Percentiles rank a stretch among this genome's conserved stretches.
Conservation (phyloP, 495 filamentous ascomycete species). For the Oleoguttula mirabilis region DNA sequence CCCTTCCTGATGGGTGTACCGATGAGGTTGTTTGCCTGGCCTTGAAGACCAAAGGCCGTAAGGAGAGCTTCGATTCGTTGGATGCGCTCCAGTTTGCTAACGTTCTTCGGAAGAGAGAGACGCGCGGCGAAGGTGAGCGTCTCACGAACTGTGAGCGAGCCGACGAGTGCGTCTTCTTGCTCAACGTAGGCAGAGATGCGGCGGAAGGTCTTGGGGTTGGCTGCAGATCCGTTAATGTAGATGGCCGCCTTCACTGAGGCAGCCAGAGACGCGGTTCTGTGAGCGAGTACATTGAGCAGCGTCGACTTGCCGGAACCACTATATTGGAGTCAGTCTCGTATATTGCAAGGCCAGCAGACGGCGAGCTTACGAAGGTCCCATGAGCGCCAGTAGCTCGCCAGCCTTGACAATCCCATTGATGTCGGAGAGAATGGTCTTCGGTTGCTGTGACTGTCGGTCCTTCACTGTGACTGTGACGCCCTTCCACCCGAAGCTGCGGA, state of each 20-base stretch:
- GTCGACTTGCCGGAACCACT: slow-evolving; percentile 66
- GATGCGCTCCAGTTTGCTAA: slow-evolving; percentile 39
- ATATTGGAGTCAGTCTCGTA: background rate
- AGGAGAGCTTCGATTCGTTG: slow-evolving; percentile 45
- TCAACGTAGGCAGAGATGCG: slow-evolving; percentile 61
- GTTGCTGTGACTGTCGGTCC: slow-evolving; percentile 50
- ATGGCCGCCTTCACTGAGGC: slow-evolving; percentile 39
- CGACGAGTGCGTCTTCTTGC: slow-evolving; percentile 74
- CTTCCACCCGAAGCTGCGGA: slow-evolving; percentile 47
- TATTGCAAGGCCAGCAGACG: background rate
- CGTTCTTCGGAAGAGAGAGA: slow-evolving; percentile 38
- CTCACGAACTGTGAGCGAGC: slow-evolving; percentile 63
- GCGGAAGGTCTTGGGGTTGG: slow-evolving; percentile 33
- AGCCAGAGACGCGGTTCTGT: slow-evolving; percentile 37
- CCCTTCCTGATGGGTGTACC: slow-evolving; percentile 72
- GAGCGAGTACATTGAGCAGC: slow-evolving; percentile 60
- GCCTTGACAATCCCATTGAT: slow-evolving; percentile 42
- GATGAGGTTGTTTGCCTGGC: slow-evolving; percentile 54
- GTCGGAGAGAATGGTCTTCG: slow-evolving; percentile 42
- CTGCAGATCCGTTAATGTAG: slow-evolving; percentile 45
- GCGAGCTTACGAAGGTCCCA: slow-evolving; percentile 48
- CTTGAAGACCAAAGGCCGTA: slow-evolving; percentile 48
- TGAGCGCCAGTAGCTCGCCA: slow-evolving; percentile 61
- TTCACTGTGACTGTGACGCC: slow-evolving; percentile 54
- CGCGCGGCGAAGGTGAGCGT: slow-evolving; percentile 57